Evolutionary conservation across 495 filamentous ascomycete species (phyloP), one percentile per base, ranked within the genome.

Genomic region (Bombardia bombarda): DNA sequence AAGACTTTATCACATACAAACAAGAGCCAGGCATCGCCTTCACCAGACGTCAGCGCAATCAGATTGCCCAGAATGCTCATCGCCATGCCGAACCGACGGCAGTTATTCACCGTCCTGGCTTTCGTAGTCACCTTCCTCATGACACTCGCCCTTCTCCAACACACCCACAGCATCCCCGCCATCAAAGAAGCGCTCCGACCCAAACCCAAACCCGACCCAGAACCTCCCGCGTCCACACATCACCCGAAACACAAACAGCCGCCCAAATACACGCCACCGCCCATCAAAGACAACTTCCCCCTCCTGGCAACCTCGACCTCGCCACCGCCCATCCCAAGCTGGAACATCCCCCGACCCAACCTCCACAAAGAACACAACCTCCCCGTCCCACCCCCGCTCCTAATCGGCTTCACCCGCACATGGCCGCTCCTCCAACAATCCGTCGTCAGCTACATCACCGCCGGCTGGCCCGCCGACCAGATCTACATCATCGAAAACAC

Each of bases 401-500:
- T 78, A 32, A 77, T 80, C 39, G 74, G 74, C 38, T 81, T 80
- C 60, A 78, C 76, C 2, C 60, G 75, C 16, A 69, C 72, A 34
- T 77, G 72, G 72, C 66, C 71, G 21, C 65, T 80, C 35, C 57
- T 80, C 4, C 72, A 76, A 22, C 77, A 80, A 51, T 57, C 70
- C 2, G 74, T 80, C 0, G 68, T 78, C 12, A 68, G 64, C 13
- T 79, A 80, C 50, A 65, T 80, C 33, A 67, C 74, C 1, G 72
- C 76, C 2, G 78, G 77, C 8, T 80, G 77, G 77, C 78, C 78
- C 2, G 55, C 75, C 2, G 57, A 63, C 32, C 69, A 79, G 42
- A 80, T 82, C 49, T 74, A 74, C 40, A 68, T 81, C 7, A 58
- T 81, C 40, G 78, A 81, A 42, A 81, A 82, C 58, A 80, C 75